Base-by-base conservation (phyloP, 1,284 basidiomycete species). In the Rhodotorula sp. region DNA sequence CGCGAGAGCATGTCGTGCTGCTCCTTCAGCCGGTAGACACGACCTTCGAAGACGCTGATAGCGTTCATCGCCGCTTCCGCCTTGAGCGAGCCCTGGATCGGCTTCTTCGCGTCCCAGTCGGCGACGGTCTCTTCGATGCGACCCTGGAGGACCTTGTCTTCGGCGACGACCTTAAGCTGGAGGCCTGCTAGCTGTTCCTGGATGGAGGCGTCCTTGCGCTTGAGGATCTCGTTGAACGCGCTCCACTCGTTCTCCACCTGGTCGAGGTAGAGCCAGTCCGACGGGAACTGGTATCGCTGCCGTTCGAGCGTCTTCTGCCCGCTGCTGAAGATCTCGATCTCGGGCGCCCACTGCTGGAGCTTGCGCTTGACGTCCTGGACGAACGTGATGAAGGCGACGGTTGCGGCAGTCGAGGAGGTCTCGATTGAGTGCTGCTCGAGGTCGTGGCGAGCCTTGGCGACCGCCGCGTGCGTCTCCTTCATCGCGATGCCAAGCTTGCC, bases 341-440 rank as follows among this genome's bases (percentile, higher is more conserved):
- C 91, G 24, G 94, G 92, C n/a, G 88, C 89, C 96, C 96, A 99
- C 86, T 88, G 86, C 82, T 93, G 91, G 67, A 92, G 91, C 84
- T 94, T 96, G 79, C 90, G 89, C 84, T 98, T 98, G 76, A 99
- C 87, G 84, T 98, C 94, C 82, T 99, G 95, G 1, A 99, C 94
- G 79, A 97, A 97, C 32, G 96, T 99, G 82, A 99, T 98, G 82
- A 99, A 97, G 1, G 92, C 90, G 75, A 99, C 96, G 79, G 96
- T 94, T 72, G 94, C 94, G 51, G 94, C 95, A 79, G 96, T 99
- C 65, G 85, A 85, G 57, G 78, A 78, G 7, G 66, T 86, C 82
- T 84, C 83, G 80, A 93, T 92, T 57, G 89, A 89, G 77, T 91
- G 87, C 70, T 92, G 90, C 82, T 99, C 96, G 62, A 99, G 85